Base-by-base conservation (phyloP, 306 rosid species). In the Cucumis cinereus region DNA sequence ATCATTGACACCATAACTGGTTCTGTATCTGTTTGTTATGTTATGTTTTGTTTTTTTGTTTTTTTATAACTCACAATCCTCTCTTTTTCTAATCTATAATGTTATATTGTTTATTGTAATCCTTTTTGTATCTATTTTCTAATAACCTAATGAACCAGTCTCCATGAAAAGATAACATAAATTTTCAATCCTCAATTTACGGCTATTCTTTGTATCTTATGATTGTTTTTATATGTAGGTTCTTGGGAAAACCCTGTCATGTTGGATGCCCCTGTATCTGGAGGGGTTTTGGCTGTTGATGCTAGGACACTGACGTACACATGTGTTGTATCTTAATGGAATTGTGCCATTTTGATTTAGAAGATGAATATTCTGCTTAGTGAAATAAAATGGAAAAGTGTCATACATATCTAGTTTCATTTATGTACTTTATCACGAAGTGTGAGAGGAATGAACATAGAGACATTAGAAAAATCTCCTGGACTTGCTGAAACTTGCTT, bases 221-320 rank as follows among this genome's bases (percentile, higher is more conserved):
- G 79, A 82, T 75, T 63, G 80, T 28, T 75, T 45, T 52, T 79
- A 72, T 63, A 62, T 47, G 75, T 74, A 90, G 97, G 82, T 81
- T 75, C 86, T 55, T 77, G 82, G 83, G 84, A 79, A 83, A 82
- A 6, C 19, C 93, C 98, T 68, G 79, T 80, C 77, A 85, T 83
- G 88, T 86, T 91, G 88, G 98, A 94, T 81, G 98, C 98, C 68
- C 98, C 98, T 71, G 98, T 93, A 45, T 94, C 98, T 56, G 98
- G 98, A 79, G 88, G 98, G 74, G 91, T 94, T 49, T 85, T 88
- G 78, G 97, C 98, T 30, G 98, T 97, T 54, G 97, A 94, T 89
- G 88, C 94, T 60, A 96, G 97, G 70, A 85, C 91, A 50, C 96
- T 94, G 47, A 86, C 97, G 78, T 91, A 91, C 80, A 94, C 22